Evolutionary conservation across 2,329 filamentous ascomycete species (phyloP).

Genomic region (Diaporthe vexans): DNA sequence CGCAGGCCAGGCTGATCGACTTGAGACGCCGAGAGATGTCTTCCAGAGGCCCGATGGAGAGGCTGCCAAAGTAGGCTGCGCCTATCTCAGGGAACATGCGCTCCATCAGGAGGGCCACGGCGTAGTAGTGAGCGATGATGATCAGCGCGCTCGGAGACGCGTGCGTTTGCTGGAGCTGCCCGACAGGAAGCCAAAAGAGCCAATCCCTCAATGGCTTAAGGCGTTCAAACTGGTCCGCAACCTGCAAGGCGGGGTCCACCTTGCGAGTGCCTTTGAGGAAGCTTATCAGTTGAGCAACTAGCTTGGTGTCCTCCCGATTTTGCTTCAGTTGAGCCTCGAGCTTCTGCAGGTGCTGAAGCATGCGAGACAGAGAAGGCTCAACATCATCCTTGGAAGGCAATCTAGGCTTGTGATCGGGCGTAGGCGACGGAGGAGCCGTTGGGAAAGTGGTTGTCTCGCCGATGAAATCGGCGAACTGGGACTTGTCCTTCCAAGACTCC

Average conservation of each 20-base stretch:
- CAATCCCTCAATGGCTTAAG: slow-evolving; percentile 90
- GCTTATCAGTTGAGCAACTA: slow-evolving; percentile 77
- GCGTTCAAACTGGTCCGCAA: slow-evolving; percentile 90
- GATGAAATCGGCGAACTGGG: slow-evolving; percentile 86
- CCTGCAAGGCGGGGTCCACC: slow-evolving; percentile 76
- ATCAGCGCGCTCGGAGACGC: slow-evolving; percentile 84
- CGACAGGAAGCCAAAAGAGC: slow-evolving; percentile 95
- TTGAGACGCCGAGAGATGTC: slow-evolving; percentile 85
- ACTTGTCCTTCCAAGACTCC: slow-evolving; percentile 92
- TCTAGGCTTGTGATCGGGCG: slow-evolving; percentile 71
- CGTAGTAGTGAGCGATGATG: slow-evolving; percentile 92
- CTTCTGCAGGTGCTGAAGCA: slow-evolving; percentile 76
- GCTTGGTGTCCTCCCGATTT: slow-evolving; percentile 77
- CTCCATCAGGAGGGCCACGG: slow-evolving; percentile 87
- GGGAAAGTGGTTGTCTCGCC: slow-evolving; percentile 82
- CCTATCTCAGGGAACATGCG: slow-evolving; percentile 93
- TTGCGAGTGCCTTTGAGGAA: slow-evolving; percentile 81
- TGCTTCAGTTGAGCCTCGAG: slow-evolving; percentile 78
- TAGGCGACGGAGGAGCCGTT: slow-evolving; percentile 74
- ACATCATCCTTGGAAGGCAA: slow-evolving; percentile 79
- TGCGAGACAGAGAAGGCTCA: slow-evolving; percentile 72
- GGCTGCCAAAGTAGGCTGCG: slow-evolving; percentile 86
- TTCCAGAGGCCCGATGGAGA: slow-evolving; percentile 86
- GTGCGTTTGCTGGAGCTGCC: slow-evolving; percentile 82
- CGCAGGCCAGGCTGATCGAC: slow-evolving; percentile 74